These are phyloP conservation scores for Fistulinella cinereoalba DNA, from an alignment of 1,284 basidiomycete species.

Conservation along the genomic window DNA sequence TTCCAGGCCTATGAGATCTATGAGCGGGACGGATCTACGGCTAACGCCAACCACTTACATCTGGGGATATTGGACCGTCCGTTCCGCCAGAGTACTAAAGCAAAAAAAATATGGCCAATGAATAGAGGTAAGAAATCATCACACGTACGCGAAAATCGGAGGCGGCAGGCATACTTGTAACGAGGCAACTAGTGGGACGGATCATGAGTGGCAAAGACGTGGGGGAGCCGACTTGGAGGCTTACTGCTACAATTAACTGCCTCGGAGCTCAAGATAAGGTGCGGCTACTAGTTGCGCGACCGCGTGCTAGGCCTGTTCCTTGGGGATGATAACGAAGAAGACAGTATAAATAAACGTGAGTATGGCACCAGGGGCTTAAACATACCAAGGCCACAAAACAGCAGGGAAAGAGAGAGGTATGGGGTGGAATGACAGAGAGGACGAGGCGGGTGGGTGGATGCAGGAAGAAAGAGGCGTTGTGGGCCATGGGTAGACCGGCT, in stretches of 20 bases:
- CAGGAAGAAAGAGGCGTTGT: constrained; percentile 1
- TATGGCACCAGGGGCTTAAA: not conserved
- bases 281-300: too few species aligned
- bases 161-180: not conserved
- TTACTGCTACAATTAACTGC: constrained; percentile 5
- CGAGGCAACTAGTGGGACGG: not conserved
- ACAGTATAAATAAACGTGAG: constrained; percentile 4
- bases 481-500: not conserved
- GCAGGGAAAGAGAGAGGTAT: too few species aligned
- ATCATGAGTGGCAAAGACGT: constrained; percentile 4
- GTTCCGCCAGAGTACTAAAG: not conserved
- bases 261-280: not conserved
- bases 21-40: constrained; percentile 3
- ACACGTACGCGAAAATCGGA: constrained; percentile 11
- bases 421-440: too few species aligned
- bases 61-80: constrained; percentile 17
- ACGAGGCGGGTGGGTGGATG: not conserved
- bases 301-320: too few species aligned
- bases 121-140: not conserved
- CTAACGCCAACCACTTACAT: constrained; percentile 18
- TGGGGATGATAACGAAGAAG: too few species aligned
- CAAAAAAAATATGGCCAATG: not conserved
- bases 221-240: not conserved
- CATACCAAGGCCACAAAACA: too few species aligned
- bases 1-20: constrained; percentile 42